phyloP scores from a whole-genome alignment of 1,284 basidiomycete species.

The Schizophyllum amplum region DNA sequence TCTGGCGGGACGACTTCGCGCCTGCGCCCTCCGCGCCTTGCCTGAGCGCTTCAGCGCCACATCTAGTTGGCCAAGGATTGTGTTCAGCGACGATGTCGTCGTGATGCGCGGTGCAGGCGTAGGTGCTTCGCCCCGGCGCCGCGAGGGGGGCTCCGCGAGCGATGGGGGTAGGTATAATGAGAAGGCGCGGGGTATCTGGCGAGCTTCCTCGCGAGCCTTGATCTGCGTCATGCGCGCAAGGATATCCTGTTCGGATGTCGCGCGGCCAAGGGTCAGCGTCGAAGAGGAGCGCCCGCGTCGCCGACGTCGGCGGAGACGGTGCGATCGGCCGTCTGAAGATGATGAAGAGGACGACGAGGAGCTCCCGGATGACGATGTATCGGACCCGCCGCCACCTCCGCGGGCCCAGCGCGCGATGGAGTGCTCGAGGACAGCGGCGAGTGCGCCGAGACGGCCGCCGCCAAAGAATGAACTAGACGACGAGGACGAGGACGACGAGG shows the following conservation, averaged over 20 bases:
- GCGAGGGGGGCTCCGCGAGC: conserved; percentile 15
- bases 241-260: conserved; percentile 49
- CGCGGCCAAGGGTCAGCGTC: conserved; percentile 37
- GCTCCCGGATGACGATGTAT: conserved; percentile 13
- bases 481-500: conserved; percentile 33
- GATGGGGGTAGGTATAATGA: conserved; percentile 49
- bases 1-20: no score
- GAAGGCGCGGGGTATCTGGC: conserved; percentile 58
- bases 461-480: conserved; percentile 28
- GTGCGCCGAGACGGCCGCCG: conserved; percentile 34
- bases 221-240: conserved; percentile 42
- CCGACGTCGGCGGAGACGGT: conserved; percentile 34
- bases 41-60: conserved; percentile 37
- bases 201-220: conserved; percentile 51
- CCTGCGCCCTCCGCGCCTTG: conserved; percentile 26
- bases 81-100: conserved; percentile 46
- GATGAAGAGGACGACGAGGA: conserved; percentile 29
- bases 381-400: conserved; percentile 13
- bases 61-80: conserved; percentile 50
- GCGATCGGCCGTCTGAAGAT: conserved; percentile 34
- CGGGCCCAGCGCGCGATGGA: conserved; percentile 50
- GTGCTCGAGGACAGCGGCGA: conserved; percentile 44
- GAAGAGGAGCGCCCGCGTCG: conserved; percentile 24
- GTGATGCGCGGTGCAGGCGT: conserved; percentile 27
- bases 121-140: neutral